Percentiles rank a stretch among this genome's conserved stretches.
phyloP scores from a whole-genome alignment of 2,329 filamentous ascomycete species.

The Penicillium sp. region DNA sequence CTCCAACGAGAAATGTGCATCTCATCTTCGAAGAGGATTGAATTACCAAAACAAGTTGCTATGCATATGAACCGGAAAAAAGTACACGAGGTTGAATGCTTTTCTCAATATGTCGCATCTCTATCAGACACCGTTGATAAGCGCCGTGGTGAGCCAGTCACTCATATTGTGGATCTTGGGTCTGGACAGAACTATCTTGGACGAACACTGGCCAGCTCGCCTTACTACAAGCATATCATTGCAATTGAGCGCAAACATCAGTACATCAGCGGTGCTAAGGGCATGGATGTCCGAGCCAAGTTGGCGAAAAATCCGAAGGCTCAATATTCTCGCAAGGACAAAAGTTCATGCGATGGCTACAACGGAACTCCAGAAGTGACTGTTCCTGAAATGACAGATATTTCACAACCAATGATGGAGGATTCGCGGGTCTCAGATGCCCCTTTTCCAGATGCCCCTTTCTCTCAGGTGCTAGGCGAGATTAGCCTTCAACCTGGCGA shows the following conservation, averaged over 20 bases:
- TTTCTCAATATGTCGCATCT: constrained; percentile 69
- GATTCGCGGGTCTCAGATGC: constrained; percentile 9
- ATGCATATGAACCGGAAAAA: constrained; percentile 99
- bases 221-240: constrained; percentile 77
- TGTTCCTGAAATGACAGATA: not conserved
- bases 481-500: constrained; percentile 27
- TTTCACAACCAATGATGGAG: constrained; percentile 3
- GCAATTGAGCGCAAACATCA: constrained; percentile 80
- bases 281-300: constrained; percentile 71
- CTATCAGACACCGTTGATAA: constrained; percentile 51
- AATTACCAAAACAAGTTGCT: constrained; percentile 61
- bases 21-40: constrained; percentile 26
- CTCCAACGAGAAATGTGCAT: constrained; percentile 46
- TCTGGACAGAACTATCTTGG: constrained; percentile 96
- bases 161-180: constrained; percentile 89
- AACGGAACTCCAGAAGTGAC: constrained; percentile 8
- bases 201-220: constrained; percentile 69
- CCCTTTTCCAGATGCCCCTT: constrained; percentile 22
- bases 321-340: constrained; percentile 71
- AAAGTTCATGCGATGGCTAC: constrained; percentile 35
- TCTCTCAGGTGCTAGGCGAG: constrained; percentile 29
- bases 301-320: constrained; percentile 64
- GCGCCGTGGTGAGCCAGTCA: constrained; percentile 47
- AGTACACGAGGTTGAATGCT: constrained; percentile 82
- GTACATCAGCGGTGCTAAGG: constrained; percentile 76